Conservation (phyloP, 306 rosid species). For the Arachis stenosperma region DNA sequence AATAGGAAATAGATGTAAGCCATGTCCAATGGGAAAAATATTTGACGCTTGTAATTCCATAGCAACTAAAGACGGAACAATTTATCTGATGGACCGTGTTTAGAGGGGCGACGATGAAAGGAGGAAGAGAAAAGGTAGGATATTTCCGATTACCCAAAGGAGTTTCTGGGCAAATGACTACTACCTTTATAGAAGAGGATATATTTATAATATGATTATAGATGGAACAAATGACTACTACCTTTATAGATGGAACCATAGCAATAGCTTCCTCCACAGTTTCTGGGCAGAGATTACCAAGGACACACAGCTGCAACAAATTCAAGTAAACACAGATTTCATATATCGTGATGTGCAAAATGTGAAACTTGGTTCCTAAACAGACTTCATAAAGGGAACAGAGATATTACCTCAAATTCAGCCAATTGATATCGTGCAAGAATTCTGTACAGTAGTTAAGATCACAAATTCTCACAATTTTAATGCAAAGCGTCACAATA, state of each 20-base stretch:
- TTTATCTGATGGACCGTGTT: neutral
- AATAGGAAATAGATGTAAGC: neutral
- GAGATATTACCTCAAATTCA: constrained; percentile 79
- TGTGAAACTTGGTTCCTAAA: constrained; percentile 1
- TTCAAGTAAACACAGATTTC: constrained; percentile 20
- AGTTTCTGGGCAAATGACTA: neutral
- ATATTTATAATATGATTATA: neutral
- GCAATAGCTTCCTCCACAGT: constrained; percentile 99
- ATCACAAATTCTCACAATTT: constrained; percentile 43
- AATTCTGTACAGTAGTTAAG: constrained; percentile 80
- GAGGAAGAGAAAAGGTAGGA: neutral
- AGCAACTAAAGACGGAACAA: constrained; percentile 19
- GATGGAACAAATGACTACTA: constrained; percentile 37
- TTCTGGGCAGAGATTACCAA: constrained; percentile 99
- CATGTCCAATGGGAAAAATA: constrained; percentile 11
- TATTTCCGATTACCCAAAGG: neutral
- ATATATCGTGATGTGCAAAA: neutral
- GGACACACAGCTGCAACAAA: constrained; percentile 84
- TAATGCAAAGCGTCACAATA: constrained; percentile 1
- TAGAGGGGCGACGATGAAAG: neutral
- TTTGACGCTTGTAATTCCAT: constrained; percentile 4
- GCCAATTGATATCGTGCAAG: constrained; percentile 86
- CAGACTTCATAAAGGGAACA: neutral
- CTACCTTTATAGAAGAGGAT: neutral
- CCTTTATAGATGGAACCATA: constrained; percentile 97